Evolutionary conservation across 108 stramenopile species (phyloP), one percentile per base, ranked within the genome.

Genomic region (Nitzschia sp.): DNA sequence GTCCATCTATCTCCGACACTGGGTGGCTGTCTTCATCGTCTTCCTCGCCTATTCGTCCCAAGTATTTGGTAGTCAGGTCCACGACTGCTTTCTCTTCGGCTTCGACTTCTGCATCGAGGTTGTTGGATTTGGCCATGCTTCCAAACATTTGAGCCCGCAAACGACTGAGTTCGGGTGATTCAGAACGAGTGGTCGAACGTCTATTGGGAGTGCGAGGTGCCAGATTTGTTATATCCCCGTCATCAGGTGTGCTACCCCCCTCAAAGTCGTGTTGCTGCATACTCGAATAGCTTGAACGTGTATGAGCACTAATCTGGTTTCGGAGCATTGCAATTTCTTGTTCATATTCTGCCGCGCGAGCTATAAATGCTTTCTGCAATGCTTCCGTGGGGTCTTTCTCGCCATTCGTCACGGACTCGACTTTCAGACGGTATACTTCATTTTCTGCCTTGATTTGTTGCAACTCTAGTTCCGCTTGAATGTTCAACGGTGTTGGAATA

Each of bases 301-400:
- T n/a, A n/a, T n/a, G n/a, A 2, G 63, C 26, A 19, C n/a, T 52
- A 52, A 72, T 34, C 26, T 68, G 21, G 26, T 53, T 9, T 57
- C 66, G 73, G 22, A 85, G 53, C 15, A n/a, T n/a, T 27, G 76
- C 69, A 47, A 85, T 85, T 71, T 85, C 80, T 30, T 44, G 26
- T 64, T 85, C 84, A 53, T 80, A 85, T 2, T 65, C 80, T 0
- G 36, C 53, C 6, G 71, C 55, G 23, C 68, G 66, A 21, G 74
- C 41, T 1, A 72, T 17, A 47, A 77, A 80, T n/a, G 68, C 69
- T 15, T 68, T 31, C 68, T 68, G 71, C 3, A 71, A 28, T 3
- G 30, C 52, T 38, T 63, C 53, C 0, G 48, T 28, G 36, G 44
- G 27, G 31, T 71, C 33, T 0, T 32, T 44, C 15, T 63, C 28